Percentiles rank a stretch among this genome's conserved stretches.
phyloP scores from a whole-genome alignment of 176 grass and related monocot genomes.

The Ensete ventricosum region DNA sequence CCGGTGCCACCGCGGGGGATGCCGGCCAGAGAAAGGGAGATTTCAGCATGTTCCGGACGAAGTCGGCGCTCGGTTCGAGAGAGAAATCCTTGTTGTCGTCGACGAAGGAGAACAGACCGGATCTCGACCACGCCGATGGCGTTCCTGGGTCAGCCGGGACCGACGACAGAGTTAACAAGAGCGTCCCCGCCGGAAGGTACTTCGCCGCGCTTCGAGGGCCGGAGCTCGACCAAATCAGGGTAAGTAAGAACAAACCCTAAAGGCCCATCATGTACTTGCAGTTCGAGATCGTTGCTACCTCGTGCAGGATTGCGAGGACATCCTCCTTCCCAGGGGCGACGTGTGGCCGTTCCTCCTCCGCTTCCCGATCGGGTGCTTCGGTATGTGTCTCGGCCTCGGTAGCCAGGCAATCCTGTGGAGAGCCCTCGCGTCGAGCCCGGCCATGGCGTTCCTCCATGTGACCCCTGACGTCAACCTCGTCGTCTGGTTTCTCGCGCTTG shows the following conservation, averaged over 20 bases:
- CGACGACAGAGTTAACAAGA: constrained; percentile 63
- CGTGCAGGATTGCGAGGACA: constrained; percentile 74
- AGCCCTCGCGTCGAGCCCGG: constrained; percentile 49
- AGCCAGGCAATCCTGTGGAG: constrained; percentile 95
- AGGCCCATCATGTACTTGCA: neutral
- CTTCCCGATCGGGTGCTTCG: constrained; percentile 91
- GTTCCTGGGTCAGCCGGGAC: constrained; percentile 10
- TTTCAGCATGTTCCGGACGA: constrained; percentile 93
- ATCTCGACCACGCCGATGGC: constrained; percentile 37
- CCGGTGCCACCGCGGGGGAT: constrained; percentile 11
- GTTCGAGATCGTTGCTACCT: neutral
- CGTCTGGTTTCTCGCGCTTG: constrained; percentile 59
- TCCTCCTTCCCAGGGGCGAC: constrained; percentile 74
- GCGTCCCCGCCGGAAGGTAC: constrained; percentile 86
- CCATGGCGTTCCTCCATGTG: constrained; percentile 65
- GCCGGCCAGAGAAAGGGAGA: constrained; percentile 39
- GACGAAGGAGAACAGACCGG: constrained; percentile 40
- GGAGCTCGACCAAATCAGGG: constrained; percentile 94
- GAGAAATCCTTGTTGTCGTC: constrained; percentile 57
- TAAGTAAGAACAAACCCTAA: constrained; percentile 13
- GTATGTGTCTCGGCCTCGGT: constrained; percentile 74
- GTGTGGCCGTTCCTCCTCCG: constrained; percentile 96
- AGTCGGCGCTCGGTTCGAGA: constrained; percentile 65
- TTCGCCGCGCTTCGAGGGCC: constrained; percentile 92
- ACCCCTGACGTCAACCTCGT: constrained; percentile 59